These are phyloP conservation scores for Fusarium clavum DNA, from an alignment of 2,329 filamentous ascomycete genomes.

Conservation along the genomic window DNA sequence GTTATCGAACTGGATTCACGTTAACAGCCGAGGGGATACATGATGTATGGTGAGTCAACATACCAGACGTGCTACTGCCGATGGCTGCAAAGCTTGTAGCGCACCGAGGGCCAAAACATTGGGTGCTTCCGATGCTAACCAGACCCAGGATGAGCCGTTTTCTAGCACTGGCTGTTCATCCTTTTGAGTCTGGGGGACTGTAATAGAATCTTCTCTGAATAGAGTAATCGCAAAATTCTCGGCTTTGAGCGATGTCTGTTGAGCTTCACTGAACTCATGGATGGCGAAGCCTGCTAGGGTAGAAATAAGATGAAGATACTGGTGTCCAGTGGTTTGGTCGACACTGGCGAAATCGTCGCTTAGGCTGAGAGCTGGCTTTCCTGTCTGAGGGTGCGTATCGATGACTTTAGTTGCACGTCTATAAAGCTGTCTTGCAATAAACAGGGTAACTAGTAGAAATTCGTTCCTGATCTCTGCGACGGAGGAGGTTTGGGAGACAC, in stretches of 20 bases:
- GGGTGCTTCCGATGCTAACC: slow-evolving; percentile 48
- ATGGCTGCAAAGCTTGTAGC: slow-evolving; percentile 52
- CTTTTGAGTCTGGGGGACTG: slow-evolving; percentile 19
- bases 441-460: slow-evolving; percentile 56
- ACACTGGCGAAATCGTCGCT: slow-evolving; percentile 49
- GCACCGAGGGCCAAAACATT: slow-evolving; percentile 56
- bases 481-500: slow-evolving; percentile 22
- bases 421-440: slow-evolving; percentile 56
- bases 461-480: slow-evolving; percentile 50
- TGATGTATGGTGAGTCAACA: slow-evolving; percentile 14
- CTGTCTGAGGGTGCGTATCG: slow-evolving; percentile 32
- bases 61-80: slow-evolving; percentile 52
- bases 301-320: slow-evolving; percentile 54
- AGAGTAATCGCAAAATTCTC: slow-evolving; percentile 53
- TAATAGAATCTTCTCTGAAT: slow-evolving; percentile 51
- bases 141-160: slow-evolving; percentile 47
- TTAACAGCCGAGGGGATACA: slow-evolving; percentile 22
- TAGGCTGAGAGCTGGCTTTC: slow-evolving; percentile 45
- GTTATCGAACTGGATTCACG: slow-evolving; percentile 50
- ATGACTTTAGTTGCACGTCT: slow-evolving; percentile 52
- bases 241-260: slow-evolving; percentile 50
- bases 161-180: slow-evolving; percentile 25
- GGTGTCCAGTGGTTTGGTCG: slow-evolving; percentile 47
- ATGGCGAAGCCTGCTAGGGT: slow-evolving; percentile 53
- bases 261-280: slow-evolving; percentile 53